Percentiles rank a stretch among this genome's conserved stretches.
phyloP scores from a whole-genome alignment of 345 rosid genomes.

The Noccaea caerulescens region DNA sequence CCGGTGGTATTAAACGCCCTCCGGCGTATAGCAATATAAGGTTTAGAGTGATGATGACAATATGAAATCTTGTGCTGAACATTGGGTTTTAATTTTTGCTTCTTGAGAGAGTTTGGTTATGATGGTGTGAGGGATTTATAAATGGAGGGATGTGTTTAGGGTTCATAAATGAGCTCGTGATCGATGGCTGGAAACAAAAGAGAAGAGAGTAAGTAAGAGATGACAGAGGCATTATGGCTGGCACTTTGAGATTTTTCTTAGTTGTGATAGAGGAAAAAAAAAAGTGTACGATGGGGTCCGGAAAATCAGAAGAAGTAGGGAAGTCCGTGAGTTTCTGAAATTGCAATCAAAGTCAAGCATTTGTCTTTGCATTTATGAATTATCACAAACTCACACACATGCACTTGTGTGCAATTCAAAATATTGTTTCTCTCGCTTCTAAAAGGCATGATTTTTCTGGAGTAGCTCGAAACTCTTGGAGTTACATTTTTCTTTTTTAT shows the following conservation, averaged over 20 bases:
- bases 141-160: constrained; percentile 11
- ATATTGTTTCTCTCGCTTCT: too few relatives aligned
- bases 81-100: constrained; percentile 23
- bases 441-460: too few relatives aligned
- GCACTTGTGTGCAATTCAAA: too few relatives aligned
- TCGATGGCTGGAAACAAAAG: constrained; percentile 42
- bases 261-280: background rate
- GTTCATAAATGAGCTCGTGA: constrained; percentile 79
- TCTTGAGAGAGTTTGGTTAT: constrained; percentile 19
- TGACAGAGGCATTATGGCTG: constrained; percentile 47
- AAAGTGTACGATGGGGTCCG: constrained; percentile 23
- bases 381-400: too few relatives aligned
- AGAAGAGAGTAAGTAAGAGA: constrained; percentile 36
- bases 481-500: too few relatives aligned
- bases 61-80: constrained; percentile 24
- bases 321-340: constrained; percentile 67
- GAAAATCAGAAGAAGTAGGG: constrained; percentile 42
- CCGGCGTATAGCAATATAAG: constrained; percentile 27
- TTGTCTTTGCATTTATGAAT: constrained; percentile 43
- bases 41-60: constrained; percentile 34
- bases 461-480: too few relatives aligned
- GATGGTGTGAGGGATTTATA: constrained; percentile 16
- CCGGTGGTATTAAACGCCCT: constrained; percentile 51
- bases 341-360: constrained; percentile 38
- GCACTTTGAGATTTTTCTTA: constrained; percentile 25